Percentiles rank a stretch among this genome's conserved stretches.
Conservation (phyloP, 371 early-diverging fungal genomes). For the Batkoa obscura region DNA sequence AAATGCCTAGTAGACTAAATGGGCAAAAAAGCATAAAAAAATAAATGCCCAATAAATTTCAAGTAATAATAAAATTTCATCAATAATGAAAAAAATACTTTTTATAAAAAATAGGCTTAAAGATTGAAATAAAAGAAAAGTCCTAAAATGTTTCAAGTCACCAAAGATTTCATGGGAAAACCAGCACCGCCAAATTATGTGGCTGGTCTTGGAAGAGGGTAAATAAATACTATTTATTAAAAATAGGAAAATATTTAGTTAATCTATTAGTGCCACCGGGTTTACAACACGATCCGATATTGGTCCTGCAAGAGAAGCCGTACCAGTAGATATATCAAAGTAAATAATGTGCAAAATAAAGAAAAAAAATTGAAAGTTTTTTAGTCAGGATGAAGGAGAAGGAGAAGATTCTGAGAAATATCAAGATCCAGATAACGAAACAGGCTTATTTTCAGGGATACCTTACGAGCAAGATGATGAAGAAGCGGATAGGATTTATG, state of each 20-base stretch:
- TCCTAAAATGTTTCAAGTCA: constrained; percentile 37
- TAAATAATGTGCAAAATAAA: not conserved
- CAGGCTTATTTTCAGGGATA: constrained; percentile 64
- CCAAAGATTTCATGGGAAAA: constrained; percentile 70
- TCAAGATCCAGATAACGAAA: constrained; percentile 89
- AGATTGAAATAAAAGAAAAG: too few species aligned
- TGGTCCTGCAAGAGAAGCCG: constrained; percentile 80
- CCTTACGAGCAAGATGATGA: constrained; percentile 94
- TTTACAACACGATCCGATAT: constrained; percentile 97
- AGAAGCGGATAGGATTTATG: constrained; percentile 89
- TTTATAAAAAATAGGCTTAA: too few species aligned
- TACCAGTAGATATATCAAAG: not conserved
- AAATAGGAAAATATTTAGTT: not conserved
- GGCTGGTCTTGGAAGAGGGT: constrained; percentile 88
- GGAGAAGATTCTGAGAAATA: constrained; percentile 52
- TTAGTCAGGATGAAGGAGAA: constrained; percentile 25
- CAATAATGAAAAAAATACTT: too few species aligned
- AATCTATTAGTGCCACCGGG: constrained; percentile 54
- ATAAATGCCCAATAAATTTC: too few species aligned
- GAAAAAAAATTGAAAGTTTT: not conserved
- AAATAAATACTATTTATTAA: constrained; percentile 2
- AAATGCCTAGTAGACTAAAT: too few species aligned
- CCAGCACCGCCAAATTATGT: constrained; percentile 82
- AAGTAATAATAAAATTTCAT: too few species aligned
- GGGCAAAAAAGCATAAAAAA: too few species aligned